Percentiles rank a stretch among this genome's conserved stretches.
phyloP scores from a whole-genome alignment of 139 green algal species.

The Chlamydomonas asymmetrica region DNA sequence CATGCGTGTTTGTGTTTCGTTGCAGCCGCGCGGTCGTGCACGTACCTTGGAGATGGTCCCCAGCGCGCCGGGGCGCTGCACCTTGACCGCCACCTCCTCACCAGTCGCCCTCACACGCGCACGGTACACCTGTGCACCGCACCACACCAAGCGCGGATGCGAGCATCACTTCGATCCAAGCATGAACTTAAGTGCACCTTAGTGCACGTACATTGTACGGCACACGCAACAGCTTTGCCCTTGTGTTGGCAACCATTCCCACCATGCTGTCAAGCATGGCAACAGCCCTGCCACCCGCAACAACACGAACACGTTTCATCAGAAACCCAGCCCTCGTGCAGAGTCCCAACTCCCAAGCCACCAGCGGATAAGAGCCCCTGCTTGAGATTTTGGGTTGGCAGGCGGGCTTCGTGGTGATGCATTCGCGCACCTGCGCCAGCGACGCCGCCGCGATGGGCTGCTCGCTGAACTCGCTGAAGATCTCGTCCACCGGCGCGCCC shows the following conservation, averaged over 20 bases:
- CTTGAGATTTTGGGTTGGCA: not conserved
- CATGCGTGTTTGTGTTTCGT: too few species aligned
- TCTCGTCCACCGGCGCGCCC: constrained; percentile 60
- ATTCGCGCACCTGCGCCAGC: constrained; percentile 85
- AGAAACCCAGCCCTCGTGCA: not conserved
- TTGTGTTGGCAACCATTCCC: too few species aligned
- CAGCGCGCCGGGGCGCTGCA: constrained; percentile 87
- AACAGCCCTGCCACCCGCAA: not conserved
- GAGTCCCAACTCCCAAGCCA: too few species aligned
- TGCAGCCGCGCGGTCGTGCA: too few species aligned
- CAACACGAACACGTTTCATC: not conserved
- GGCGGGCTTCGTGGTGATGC: too few species aligned
- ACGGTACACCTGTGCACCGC: constrained; percentile 90
- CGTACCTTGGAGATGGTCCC: constrained; percentile 74
- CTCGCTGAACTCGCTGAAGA: constrained; percentile 84
- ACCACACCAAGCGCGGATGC: too few species aligned
- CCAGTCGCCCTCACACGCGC: constrained; percentile 70
- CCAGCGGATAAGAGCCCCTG: not conserved
- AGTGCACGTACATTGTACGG: too few species aligned
- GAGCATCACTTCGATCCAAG: too few species aligned
- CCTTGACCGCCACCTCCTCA: constrained; percentile 92
- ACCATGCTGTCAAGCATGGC: not conserved
- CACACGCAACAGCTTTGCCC: too few species aligned
- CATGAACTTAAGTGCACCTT: too few species aligned
- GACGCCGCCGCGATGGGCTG: constrained; percentile 87